Conservation (phyloP, 257 asterid genomes). For the Rubia yunnanensis region DNA sequence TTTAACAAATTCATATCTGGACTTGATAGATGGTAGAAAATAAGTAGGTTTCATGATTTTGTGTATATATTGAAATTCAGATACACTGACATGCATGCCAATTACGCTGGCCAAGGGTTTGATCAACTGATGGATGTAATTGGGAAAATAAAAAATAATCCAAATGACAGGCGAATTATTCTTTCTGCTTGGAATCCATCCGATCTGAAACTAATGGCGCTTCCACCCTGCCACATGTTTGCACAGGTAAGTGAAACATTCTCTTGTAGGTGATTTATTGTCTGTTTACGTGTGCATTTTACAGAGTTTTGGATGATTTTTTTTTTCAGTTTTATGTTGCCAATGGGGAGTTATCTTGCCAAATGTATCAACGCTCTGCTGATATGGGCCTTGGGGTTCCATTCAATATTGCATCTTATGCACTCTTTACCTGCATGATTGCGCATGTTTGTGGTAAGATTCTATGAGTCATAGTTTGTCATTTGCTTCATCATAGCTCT, state of each 20-base stretch:
- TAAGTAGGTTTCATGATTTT: constrained; percentile 3
- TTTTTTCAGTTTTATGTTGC: constrained; percentile 34
- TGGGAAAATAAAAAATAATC: constrained; percentile 32
- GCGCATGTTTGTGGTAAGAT: constrained; percentile 42
- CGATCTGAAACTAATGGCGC: constrained; percentile 40
- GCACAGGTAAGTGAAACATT: constrained; percentile 25
- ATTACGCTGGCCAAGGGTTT: constrained; percentile 38
- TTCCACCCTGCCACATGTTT: constrained; percentile 50
- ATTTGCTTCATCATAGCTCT: background rate
- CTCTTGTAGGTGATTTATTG: constrained; percentile 6
- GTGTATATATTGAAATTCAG: constrained; percentile 15
- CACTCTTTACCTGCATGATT: constrained; percentile 40
- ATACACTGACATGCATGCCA: constrained; percentile 41
- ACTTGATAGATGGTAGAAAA: constrained; percentile 5
- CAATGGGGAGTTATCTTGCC: constrained; percentile 39
- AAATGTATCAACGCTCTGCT: constrained; percentile 47
- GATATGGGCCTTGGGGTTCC: constrained; percentile 52
- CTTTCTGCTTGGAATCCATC: constrained; percentile 48
- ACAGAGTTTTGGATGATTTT: background rate
- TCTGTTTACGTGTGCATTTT: background rate
- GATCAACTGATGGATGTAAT: constrained; percentile 38
- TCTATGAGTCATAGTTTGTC: background rate
- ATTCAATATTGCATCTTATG: constrained; percentile 42
- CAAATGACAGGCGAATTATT: constrained; percentile 38
- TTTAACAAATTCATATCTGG: background rate